Conservation (phyloP, 345 rosid genomes). For the Gossypioides kirkii region DNA sequence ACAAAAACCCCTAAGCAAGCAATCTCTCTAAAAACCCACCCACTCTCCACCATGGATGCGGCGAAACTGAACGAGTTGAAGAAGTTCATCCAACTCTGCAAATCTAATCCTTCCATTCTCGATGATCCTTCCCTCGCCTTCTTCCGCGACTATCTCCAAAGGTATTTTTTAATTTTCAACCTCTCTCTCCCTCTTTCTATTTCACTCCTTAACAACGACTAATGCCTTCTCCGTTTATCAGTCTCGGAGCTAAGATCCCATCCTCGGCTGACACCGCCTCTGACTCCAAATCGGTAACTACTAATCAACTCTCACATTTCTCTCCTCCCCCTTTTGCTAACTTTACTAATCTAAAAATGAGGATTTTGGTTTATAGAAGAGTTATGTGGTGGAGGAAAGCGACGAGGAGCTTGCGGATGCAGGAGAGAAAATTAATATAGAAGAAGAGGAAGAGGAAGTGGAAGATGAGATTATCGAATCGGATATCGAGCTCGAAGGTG, state of each 20-base stretch:
- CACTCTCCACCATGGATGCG: constrained; percentile 39
- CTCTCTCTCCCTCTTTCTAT: background rate
- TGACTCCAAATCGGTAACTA: background rate
- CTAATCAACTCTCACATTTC: background rate
- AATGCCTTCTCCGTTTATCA: background rate
- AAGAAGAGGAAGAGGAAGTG: constrained; percentile 56
- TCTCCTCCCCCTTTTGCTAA: background rate
- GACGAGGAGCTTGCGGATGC: constrained; percentile 63
- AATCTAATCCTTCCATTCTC: constrained; percentile 77
- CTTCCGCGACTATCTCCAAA: constrained; percentile 90
- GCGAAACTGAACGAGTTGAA: constrained; percentile 55
- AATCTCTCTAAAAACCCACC: background rate
- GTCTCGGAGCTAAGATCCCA: background rate
- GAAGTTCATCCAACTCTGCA: constrained; percentile 67
- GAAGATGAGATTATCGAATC: constrained; percentile 88
- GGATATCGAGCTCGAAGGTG: constrained; percentile 88
- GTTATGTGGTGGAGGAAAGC: constrained; percentile 63
- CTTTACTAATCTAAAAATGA: background rate
- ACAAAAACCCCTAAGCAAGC: background rate
- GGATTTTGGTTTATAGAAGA: constrained; percentile 30
- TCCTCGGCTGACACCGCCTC: background rate
- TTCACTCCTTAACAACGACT: background rate
- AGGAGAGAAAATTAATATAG: constrained; percentile 35
- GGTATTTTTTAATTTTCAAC: constrained; percentile 31
- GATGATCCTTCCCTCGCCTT: constrained; percentile 74